Evolutionary conservation across 2,329 filamentous ascomycete species (phyloP).

Genomic region (Talaromyces sp.): DNA sequence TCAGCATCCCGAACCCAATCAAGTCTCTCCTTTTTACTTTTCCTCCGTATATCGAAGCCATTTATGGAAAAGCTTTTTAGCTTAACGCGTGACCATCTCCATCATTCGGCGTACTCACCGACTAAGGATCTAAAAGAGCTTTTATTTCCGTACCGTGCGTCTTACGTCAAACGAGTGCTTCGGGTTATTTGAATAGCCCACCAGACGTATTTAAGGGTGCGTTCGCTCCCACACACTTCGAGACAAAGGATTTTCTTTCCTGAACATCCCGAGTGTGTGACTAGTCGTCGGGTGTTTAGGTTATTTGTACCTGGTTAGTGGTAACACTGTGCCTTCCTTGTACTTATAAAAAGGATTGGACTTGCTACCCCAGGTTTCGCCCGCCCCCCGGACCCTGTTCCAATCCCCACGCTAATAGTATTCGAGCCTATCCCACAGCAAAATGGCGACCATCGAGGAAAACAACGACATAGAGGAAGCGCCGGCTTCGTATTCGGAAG

Average conservation of each 20-base stretch:
- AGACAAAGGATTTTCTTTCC: background rate
- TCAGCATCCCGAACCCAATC: background rate
- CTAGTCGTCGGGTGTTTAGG: too few relatives aligned
- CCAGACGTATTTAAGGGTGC: background rate
- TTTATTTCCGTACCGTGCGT: background rate
- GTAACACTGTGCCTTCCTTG: background rate
- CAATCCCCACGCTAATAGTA: background rate
- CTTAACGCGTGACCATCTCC: background rate
- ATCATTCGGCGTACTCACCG: background rate
- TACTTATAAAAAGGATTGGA: background rate
- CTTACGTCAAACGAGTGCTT: background rate
- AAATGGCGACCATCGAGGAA: background rate
- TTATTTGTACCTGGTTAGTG: background rate
- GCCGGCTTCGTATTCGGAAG: background rate
- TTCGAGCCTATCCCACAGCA: background rate
- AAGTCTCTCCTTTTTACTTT: background rate
- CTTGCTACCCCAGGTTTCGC: background rate
- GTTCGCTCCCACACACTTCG: background rate
- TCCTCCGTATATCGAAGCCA: background rate
- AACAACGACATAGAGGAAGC: background rate
- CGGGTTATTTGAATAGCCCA: background rate
- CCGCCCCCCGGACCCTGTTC: background rate
- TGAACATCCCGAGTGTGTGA: background rate
- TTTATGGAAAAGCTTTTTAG: background rate
- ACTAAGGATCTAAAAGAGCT: background rate